Conservation (phyloP, 495 filamentous ascomycete species). For the Aspergillus indologenus region DNA sequence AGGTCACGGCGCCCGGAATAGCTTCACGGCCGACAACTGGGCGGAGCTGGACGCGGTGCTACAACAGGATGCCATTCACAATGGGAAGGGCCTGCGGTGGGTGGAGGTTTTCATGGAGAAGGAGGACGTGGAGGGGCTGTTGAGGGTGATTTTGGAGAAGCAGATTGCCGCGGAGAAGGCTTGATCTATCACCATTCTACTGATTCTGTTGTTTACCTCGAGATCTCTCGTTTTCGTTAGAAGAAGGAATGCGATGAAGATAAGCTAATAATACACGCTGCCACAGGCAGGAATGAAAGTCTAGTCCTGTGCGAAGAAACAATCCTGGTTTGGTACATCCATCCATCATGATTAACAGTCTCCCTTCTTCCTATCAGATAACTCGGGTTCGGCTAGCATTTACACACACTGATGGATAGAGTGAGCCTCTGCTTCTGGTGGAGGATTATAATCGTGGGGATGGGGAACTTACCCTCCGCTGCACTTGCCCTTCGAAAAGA, state of each 20-base stretch:
- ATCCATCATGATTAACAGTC: neutral
- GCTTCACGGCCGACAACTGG: slow-evolving; percentile 32
- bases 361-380: neutral
- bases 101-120: slow-evolving; percentile 47
- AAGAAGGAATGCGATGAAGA: neutral
- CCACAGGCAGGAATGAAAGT: neutral
- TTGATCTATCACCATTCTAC: neutral
- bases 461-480: neutral
- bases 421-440: too few relatives aligned
- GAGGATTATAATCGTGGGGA: neutral
- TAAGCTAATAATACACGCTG: neutral
- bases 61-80: slow-evolving; percentile 27
- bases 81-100: slow-evolving; percentile 40
- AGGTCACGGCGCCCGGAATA: slow-evolving; percentile 24
- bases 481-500: neutral
- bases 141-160: neutral
- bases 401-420: neutral
- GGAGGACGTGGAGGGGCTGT: slow-evolving; percentile 35
- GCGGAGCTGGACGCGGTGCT: slow-evolving; percentile 37
- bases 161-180: slow-evolving; percentile 10
- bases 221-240: too few relatives aligned
- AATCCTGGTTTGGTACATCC: neutral
- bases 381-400: neutral
- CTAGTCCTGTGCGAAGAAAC: neutral
- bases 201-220: neutral